These are phyloP conservation scores for Phragmites australis DNA, from an alignment of 176 grass and related monocot species.

Conservation along the genomic window DNA sequence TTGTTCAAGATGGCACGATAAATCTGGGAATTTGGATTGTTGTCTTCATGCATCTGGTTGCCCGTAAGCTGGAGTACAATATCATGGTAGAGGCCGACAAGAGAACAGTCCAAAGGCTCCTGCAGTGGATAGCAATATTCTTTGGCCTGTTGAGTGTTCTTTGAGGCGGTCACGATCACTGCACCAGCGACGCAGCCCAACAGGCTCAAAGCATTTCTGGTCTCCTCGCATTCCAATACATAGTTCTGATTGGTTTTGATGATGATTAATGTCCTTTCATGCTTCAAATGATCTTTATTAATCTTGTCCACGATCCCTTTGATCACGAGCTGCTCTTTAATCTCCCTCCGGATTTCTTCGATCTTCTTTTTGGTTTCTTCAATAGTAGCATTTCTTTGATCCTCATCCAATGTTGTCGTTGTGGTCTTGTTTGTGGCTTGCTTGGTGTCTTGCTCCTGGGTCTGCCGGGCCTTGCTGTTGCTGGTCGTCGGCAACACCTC, in stretches of 20 bases:
- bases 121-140: neutral
- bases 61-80: neutral
- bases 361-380: neutral
- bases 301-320: neutral
- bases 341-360: rapidly evolving
- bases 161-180: neutral
- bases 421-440: too few relatives aligned
- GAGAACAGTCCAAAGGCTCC: neutral
- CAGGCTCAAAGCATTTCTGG: neutral
- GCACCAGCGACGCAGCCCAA: neutral
- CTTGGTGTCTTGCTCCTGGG: neutral
- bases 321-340: neutral
- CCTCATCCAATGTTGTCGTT: too few relatives aligned
- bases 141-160: neutral
- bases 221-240: neutral
- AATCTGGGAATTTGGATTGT: neutral
- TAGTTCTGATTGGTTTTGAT: neutral
- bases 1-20: neutral
- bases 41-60: neutral
- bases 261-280: neutral
- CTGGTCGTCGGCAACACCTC: neutral
- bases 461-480: neutral
- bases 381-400: too few relatives aligned
- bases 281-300: rapidly evolving
- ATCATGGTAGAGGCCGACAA: neutral